Evolutionary conservation across 2,329 filamentous ascomycete species (phyloP).

Genomic region (Claviceps africana): DNA sequence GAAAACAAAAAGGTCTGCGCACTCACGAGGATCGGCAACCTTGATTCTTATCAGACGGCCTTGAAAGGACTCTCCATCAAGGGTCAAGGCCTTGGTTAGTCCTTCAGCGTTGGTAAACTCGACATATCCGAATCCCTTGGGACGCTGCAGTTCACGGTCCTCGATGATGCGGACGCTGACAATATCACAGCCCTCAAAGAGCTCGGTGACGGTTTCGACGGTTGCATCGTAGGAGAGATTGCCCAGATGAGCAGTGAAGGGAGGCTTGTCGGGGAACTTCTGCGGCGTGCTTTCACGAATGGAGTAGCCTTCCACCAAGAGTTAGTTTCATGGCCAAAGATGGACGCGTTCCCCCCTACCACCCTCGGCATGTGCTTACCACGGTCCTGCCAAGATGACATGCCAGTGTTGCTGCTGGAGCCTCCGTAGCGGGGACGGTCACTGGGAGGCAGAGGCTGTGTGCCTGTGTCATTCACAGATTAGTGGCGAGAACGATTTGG

Average conservation of each 20-base stretch:
- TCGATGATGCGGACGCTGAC: conserved; percentile 91
- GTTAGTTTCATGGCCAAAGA: conserved; percentile 9
- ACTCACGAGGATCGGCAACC: conserved; percentile 91
- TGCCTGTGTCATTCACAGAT: conserved; percentile 25
- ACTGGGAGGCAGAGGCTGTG: conserved; percentile 39
- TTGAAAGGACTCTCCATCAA: conserved; percentile 72
- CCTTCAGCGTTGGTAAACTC: conserved; percentile 83
- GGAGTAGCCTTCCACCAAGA: conserved; percentile 33
- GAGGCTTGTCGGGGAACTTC: conserved; percentile 72
- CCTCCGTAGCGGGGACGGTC: conserved; percentile 28
- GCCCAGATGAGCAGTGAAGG: conserved; percentile 89
- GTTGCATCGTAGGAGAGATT: conserved; percentile 95
- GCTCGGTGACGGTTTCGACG: conserved; percentile 65
- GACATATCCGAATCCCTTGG: conserved; percentile 96
- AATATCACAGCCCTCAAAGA: conserved; percentile 74
- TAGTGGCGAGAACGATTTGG: neutral
- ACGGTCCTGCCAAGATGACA: conserved; percentile 29
- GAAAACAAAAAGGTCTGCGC: neutral
- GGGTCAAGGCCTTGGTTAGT: conserved; percentile 74
- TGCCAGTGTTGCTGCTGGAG: conserved; percentile 14
- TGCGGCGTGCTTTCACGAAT: conserved; percentile 60
- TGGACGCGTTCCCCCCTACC: neutral
- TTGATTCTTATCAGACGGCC: conserved; percentile 85
- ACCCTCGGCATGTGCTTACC: conserved; percentile 18
- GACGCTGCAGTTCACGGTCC: conserved; percentile 83